Percentiles rank a stretch among this genome's conserved stretches.
phyloP scores from a whole-genome alignment of 225 moss, liverwort and hornwort species.

The Takakia lepidozioides region DNA sequence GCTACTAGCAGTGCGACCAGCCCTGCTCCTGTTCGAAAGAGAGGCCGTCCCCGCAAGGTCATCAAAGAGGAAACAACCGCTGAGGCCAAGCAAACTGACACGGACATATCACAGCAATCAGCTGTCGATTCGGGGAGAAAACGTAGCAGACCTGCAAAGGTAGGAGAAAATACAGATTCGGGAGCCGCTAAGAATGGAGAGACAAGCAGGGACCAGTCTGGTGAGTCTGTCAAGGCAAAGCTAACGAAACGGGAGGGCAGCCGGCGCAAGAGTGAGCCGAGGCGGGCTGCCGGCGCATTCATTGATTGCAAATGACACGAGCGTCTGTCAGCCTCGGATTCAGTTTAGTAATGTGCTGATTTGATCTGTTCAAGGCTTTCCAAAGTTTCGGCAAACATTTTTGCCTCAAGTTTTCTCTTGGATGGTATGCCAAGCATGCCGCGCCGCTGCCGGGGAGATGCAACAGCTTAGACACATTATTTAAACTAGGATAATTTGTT shows the following conservation, averaged over 20 bases:
- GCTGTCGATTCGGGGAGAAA: slow-evolving; percentile 61
- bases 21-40: slow-evolving; percentile 72
- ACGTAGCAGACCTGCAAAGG: slow-evolving; percentile 52
- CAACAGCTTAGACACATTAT: too few relatives aligned
- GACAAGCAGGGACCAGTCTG: slow-evolving; percentile 37
- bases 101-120: slow-evolving; percentile 55
- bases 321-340: too few relatives aligned
- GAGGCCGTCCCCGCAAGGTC: slow-evolving; percentile 82
- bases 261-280: slow-evolving; percentile 87
- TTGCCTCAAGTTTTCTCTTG: too few relatives aligned
- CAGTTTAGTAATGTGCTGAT: too few relatives aligned
- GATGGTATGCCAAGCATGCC: too few relatives aligned
- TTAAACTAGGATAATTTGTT: too few relatives aligned
- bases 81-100: slow-evolving; percentile 51
- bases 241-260: slow-evolving; percentile 73
- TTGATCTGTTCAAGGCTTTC: too few relatives aligned
- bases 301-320: slow-evolving; percentile 54
- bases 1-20: slow-evolving; percentile 65
- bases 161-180: slow-evolving; percentile 55
- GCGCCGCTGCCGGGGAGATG: too few relatives aligned
- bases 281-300: slow-evolving; percentile 88
- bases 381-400: too few relatives aligned
- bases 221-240: slow-evolving; percentile 60
- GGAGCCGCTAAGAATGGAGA: slow-evolving; percentile 46
- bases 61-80: slow-evolving; percentile 59